Conservation (phyloP, 2,329 filamentous ascomycete genomes). For the Pseudopithomyces chartarum region DNA sequence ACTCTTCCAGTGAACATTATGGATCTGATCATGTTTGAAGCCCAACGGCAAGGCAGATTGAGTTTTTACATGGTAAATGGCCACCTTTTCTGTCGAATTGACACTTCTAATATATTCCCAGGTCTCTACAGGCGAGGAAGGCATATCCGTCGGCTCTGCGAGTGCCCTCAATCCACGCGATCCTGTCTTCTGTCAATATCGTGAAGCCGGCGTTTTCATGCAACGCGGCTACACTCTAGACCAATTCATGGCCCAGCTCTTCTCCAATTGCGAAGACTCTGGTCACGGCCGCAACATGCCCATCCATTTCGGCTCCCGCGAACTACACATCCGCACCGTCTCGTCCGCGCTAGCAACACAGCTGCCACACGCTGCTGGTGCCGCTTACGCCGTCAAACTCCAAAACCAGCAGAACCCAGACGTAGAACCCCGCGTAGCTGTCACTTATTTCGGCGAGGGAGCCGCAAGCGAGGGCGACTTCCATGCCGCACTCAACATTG, state of each 20-base stretch:
- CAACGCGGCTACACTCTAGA: constrained; percentile 85
- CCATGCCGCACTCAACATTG: constrained; percentile 88
- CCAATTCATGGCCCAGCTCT: constrained; percentile 95
- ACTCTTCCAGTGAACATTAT: constrained; percentile 70
- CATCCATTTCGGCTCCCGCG: constrained; percentile 87
- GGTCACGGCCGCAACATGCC: constrained; percentile 94
- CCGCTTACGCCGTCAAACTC: constrained; percentile 85
- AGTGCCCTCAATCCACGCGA: constrained; percentile 83
- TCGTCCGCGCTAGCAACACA: constrained; percentile 86
- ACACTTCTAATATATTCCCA: constrained; percentile 23
- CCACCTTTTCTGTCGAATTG: background rate
- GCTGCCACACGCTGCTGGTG: constrained; percentile 84
- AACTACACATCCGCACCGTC: constrained; percentile 87
- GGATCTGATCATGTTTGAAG: constrained; percentile 98
- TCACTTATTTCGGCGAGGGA: constrained; percentile 89
- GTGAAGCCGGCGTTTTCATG: constrained; percentile 88
- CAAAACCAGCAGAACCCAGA: constrained; percentile 75
- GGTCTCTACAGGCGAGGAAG: constrained; percentile 88
- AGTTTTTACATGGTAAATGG: constrained; percentile 89
- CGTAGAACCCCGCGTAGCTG: constrained; percentile 65
- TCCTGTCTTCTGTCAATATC: constrained; percentile 92
- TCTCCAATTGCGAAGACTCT: constrained; percentile 80
- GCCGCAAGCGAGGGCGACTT: constrained; percentile 92
- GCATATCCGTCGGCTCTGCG: constrained; percentile 86
- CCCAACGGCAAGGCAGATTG: constrained; percentile 89